phyloP scores from a whole-genome alignment of 1,284 basidiomycete genomes.

The Malassezia caprae region DNA sequence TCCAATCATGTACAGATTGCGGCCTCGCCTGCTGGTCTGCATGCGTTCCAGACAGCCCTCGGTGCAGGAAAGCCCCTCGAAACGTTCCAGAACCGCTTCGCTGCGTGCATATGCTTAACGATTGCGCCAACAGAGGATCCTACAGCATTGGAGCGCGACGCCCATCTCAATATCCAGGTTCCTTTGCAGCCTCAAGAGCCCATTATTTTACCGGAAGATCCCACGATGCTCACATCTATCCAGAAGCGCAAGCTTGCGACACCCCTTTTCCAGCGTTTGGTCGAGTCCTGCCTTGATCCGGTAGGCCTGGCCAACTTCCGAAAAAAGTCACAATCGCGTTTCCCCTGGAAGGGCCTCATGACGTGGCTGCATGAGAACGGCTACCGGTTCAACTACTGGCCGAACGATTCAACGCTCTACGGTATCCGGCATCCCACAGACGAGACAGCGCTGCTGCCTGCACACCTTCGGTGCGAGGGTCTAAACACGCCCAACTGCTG shows the following conservation, averaged over 20 bases:
- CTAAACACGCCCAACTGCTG: constrained; percentile 19
- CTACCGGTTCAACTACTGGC: constrained; percentile 20
- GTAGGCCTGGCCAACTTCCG: constrained; percentile 17
- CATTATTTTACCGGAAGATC: constrained; percentile 18
- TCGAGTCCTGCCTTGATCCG: constrained; percentile 17
- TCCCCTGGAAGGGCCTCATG: constrained; percentile 20
- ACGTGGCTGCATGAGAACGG: constrained; percentile 17
- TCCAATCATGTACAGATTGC: constrained; percentile 19
- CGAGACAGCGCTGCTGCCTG: constrained; percentile 14
- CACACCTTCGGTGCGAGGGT: constrained; percentile 16
- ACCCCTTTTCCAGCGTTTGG: constrained; percentile 16
- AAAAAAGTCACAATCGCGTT: constrained; percentile 17
- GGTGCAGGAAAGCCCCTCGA: constrained; percentile 16
- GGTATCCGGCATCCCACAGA: constrained; percentile 14
- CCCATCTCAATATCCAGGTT: constrained; percentile 15
- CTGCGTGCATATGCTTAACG: constrained; percentile 17
- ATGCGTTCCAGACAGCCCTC: constrained; percentile 18
- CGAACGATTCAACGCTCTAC: constrained; percentile 17
- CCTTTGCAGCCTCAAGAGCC: constrained; percentile 17
- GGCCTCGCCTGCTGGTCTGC: constrained; percentile 14
- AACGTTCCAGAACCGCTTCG: constrained; percentile 18
- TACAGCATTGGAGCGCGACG: constrained; percentile 10
- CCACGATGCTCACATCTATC: constrained; percentile 17
- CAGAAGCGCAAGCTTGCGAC: constrained; percentile 19
- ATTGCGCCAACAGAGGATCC: constrained; percentile 16